phyloP scores from a whole-genome alignment of 768 basidiomycete genomes.

The Pleurotus ostreatus region DNA sequence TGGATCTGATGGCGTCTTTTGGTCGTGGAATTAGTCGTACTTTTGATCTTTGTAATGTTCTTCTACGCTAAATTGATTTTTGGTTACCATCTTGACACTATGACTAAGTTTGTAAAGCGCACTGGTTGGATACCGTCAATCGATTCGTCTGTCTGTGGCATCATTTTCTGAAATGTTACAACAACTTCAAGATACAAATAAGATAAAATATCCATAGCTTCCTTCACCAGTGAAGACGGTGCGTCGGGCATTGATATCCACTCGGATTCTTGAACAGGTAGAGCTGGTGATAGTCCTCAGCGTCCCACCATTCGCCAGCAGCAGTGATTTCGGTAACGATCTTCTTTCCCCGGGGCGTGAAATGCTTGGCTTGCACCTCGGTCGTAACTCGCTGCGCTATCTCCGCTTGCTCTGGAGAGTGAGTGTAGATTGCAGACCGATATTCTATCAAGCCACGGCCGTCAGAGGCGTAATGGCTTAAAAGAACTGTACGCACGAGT shows the following conservation, averaged over 20 bases:
- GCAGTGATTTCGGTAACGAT: slow-evolving; percentile 76
- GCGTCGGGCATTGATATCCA: slow-evolving; percentile 92
- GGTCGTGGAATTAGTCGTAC: slow-evolving; percentile 13
- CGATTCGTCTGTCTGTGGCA: neutral
- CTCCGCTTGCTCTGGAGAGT: slow-evolving; percentile 64
- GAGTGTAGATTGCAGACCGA: slow-evolving; percentile 87
- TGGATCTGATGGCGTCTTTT: slow-evolving; percentile 49
- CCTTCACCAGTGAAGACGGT: slow-evolving; percentile 76
- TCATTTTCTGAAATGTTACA: neutral
- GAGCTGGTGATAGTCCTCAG: slow-evolving; percentile 81
- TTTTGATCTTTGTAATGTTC: too few species aligned
- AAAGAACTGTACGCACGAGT: slow-evolving; percentile 51
- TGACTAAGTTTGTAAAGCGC: too few species aligned
- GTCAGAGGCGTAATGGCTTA: too few species aligned
- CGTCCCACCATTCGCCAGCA: slow-evolving; percentile 77
- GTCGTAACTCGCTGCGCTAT: slow-evolving; percentile 75
- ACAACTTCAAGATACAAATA: slow-evolving; percentile 1
- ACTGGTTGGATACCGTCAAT: neutral
- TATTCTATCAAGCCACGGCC: slow-evolving; percentile 54
- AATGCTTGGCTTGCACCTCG: slow-evolving; percentile 83
- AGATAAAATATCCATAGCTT: neutral
- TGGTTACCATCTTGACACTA: too few species aligned
- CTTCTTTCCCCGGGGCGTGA: slow-evolving; percentile 62
- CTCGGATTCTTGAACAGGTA: slow-evolving; percentile 80
- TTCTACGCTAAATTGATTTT: too few species aligned